Evolutionary conservation across 2,329 filamentous ascomycete genomes (phyloP).

Genomic region (Aspergillus bombycis): DNA sequence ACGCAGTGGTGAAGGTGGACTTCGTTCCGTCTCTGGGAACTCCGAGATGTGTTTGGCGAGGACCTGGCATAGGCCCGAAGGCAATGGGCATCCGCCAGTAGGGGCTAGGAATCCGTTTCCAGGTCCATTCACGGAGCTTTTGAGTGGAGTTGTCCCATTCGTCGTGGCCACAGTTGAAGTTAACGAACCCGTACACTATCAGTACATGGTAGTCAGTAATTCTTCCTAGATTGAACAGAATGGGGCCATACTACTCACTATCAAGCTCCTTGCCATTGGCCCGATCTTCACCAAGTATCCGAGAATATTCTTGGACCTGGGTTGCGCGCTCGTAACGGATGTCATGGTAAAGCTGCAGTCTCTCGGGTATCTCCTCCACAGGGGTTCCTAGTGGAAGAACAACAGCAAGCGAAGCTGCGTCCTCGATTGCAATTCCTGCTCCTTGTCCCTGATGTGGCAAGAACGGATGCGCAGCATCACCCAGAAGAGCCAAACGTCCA

Average conservation of each 20-base stretch:
- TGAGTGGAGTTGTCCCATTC: slow-evolving; percentile 59
- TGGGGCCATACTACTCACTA: not conserved
- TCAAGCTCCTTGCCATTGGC: slow-evolving; percentile 3
- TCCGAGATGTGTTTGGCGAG: slow-evolving; percentile 37
- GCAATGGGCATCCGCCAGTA: slow-evolving; percentile 51
- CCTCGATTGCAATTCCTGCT: slow-evolving; percentile 65
- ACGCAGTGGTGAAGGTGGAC: slow-evolving; percentile 46
- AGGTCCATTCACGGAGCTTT: slow-evolving; percentile 48
- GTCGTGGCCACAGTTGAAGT: slow-evolving; percentile 61
- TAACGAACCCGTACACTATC: slow-evolving; percentile 45
- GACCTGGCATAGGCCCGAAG: slow-evolving; percentile 52
- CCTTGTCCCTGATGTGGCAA: slow-evolving; percentile 65
- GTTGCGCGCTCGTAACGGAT: slow-evolving; percentile 60
- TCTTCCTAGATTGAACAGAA: not conserved
- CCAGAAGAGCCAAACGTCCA: slow-evolving; percentile 58
- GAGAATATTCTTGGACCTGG: slow-evolving; percentile 53
- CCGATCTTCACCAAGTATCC: slow-evolving; percentile 51
- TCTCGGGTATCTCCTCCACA: slow-evolving; percentile 52
- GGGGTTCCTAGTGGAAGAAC: slow-evolving; percentile 54
- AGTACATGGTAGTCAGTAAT: not conserved
- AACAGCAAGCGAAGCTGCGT: slow-evolving; percentile 60
- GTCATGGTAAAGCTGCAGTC: slow-evolving; percentile 61
- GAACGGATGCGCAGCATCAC: slow-evolving; percentile 69
- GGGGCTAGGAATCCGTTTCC: slow-evolving; percentile 46
- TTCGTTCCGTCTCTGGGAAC: slow-evolving; percentile 25